Conservation (phyloP, 805 yeast genomes). For the Cyberlindnera suaveolens region DNA sequence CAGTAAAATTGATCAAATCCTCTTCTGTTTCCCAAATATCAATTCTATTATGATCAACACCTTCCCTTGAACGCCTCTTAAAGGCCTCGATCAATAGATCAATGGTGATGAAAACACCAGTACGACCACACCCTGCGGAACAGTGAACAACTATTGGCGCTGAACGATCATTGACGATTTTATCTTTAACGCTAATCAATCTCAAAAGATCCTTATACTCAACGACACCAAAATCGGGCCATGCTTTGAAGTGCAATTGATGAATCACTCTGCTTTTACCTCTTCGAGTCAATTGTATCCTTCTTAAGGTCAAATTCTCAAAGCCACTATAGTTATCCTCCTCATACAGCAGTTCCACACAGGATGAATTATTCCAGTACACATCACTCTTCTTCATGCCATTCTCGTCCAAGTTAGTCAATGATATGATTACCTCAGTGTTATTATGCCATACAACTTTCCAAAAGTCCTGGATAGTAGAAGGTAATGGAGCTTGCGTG, state of each 20-base stretch:
- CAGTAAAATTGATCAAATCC: slow-evolving; percentile 45
- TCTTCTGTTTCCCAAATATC: slow-evolving; percentile 36
- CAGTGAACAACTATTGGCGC: slow-evolving; percentile 78
- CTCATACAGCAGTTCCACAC: slow-evolving; percentile 30
- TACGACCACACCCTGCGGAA: slow-evolving; percentile 96
- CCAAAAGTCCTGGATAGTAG: slow-evolving; percentile 88
- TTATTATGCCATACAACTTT: slow-evolving; percentile 62
- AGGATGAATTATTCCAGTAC: slow-evolving; percentile 62
- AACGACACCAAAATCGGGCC: slow-evolving; percentile 83
- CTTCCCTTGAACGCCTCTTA: slow-evolving; percentile 1
- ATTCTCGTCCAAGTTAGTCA: slow-evolving; percentile 70
- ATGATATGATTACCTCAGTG: slow-evolving; percentile 65
- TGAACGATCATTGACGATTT: slow-evolving; percentile 13
- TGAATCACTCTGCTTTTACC: slow-evolving; percentile 38
- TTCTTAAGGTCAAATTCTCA: slow-evolving; percentile 28
- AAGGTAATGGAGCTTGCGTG: slow-evolving; percentile 80
- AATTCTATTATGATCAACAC: background rate
- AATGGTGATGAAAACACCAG: slow-evolving; percentile 80
- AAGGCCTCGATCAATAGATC: slow-evolving; percentile 32
- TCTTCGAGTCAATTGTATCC: slow-evolving; percentile 17
- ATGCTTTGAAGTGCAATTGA: slow-evolving; percentile 69
- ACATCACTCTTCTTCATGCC: slow-evolving; percentile 75
- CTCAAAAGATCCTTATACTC: slow-evolving; percentile 29
- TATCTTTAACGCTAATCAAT: slow-evolving; percentile 27
- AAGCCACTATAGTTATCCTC: slow-evolving; percentile 25